phyloP scores from a whole-genome alignment of 495 filamentous ascomycete species.

The Xylaria bambusicola region DNA sequence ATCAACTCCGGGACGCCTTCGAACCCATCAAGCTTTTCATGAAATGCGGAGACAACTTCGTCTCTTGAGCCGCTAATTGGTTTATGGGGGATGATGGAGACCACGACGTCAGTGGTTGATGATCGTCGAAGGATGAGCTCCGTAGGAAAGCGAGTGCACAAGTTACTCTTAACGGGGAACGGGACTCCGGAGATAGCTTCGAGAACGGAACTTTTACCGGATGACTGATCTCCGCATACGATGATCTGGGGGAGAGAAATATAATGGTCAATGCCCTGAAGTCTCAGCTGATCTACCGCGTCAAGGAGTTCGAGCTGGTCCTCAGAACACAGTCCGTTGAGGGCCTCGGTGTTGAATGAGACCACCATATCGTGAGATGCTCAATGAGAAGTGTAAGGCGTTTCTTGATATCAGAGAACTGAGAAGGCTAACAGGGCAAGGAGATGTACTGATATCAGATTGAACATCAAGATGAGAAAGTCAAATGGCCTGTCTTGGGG shows the following conservation, averaged over 20 bases:
- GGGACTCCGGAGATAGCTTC: conserved; percentile 65
- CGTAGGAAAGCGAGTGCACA: conserved; percentile 67
- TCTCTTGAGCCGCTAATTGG: conserved; percentile 18
- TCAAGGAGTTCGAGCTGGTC: conserved; percentile 55
- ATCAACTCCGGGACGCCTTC: conserved; percentile 43
- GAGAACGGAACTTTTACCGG: conserved; percentile 68
- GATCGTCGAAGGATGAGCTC: conserved; percentile 57
- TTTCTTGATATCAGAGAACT: no score
- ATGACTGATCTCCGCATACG: conserved; percentile 65
- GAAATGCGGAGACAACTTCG: conserved; percentile 33
- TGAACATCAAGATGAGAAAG: not conserved
- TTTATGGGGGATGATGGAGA: conserved; percentile 48
- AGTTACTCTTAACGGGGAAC: conserved; percentile 54
- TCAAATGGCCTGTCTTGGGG: no score
- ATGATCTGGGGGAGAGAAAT: conserved; percentile 63
- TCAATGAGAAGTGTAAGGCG: not conserved
- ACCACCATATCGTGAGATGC: conserved; percentile 6
- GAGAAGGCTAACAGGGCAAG: not conserved
- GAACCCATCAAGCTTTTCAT: conserved; percentile 36
- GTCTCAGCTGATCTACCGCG: conserved; percentile 55
- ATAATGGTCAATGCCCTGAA: conserved; percentile 54
- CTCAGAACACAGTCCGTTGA: conserved; percentile 20
- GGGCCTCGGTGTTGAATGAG: conserved; percentile 17
- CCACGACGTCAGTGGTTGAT: conserved; percentile 33
- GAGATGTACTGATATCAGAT: not conserved